phyloP scores from a whole-genome alignment of 768 basidiomycete species.

The Mycena polygramma region DNA sequence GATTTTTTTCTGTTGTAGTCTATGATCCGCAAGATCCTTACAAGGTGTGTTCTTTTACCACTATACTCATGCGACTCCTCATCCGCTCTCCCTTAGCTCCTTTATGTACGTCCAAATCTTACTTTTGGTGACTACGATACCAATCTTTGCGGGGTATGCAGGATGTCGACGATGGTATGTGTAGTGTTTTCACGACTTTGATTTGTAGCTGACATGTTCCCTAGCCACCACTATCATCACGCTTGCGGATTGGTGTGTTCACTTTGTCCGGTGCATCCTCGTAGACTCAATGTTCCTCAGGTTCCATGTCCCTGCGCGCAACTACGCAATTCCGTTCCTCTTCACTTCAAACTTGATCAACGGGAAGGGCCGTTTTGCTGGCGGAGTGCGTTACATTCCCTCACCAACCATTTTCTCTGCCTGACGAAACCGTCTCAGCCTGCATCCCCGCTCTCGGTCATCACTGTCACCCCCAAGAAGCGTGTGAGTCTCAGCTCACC shows the following conservation, averaged over 20 bases:
- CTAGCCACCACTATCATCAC: slow-evolving; percentile 16
- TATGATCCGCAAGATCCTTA: slow-evolving; percentile 26
- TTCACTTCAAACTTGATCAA: slow-evolving; percentile 49
- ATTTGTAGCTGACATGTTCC: too few relatives aligned
- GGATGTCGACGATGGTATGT: slow-evolving; percentile 15
- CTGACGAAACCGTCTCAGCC: slow-evolving; percentile 31
- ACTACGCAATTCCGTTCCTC: slow-evolving; percentile 38
- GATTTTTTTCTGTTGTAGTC: not conserved
- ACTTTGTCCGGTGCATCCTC: not conserved
- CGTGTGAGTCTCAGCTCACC: slow-evolving; percentile 55
- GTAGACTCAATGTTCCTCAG: not conserved
- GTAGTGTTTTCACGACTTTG: too few relatives aligned
- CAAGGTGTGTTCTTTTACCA: slow-evolving; percentile 3
- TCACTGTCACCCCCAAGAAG: slow-evolving; percentile 45
- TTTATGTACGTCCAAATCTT: slow-evolving; percentile 8
- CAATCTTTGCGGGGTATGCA: not conserved
- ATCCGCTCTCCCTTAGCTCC: slow-evolving; percentile 1
- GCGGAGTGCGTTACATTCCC: slow-evolving; percentile 44
- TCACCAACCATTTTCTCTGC: slow-evolving; percentile 40
- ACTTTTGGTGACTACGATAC: not conserved
- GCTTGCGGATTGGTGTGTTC: slow-evolving; percentile 23
- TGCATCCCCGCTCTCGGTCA: slow-evolving; percentile 45
- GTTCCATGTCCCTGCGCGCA: slow-evolving; percentile 18
- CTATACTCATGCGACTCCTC: not conserved
- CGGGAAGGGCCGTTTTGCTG: slow-evolving; percentile 48